These are phyloP conservation scores for Phytophthora constricta DNA, from an alignment of 352 stramenopile species.

Conservation along the genomic window DNA sequence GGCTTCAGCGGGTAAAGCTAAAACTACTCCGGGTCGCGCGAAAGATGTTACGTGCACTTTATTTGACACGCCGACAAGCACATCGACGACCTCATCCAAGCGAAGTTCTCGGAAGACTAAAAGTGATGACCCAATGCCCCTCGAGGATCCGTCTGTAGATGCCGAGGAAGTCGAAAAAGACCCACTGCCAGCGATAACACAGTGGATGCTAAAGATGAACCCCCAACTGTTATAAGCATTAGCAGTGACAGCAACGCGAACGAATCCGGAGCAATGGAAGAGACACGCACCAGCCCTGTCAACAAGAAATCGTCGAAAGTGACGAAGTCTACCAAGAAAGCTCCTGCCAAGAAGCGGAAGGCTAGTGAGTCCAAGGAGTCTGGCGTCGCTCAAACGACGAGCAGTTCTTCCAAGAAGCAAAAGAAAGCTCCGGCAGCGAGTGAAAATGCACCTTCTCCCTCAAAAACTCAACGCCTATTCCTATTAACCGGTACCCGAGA, in stretches of 20 bases:
- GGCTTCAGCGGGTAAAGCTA: constrained; percentile 15
- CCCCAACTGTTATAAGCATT: constrained; percentile 25
- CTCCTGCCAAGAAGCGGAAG: constrained; percentile 41
- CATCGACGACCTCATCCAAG: constrained; percentile 22
- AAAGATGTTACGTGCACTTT: constrained; percentile 55
- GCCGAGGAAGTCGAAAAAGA: constrained; percentile 31
- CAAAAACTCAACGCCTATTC: constrained; percentile 50
- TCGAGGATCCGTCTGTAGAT: constrained; percentile 20
- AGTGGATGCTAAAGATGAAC: constrained; percentile 29
- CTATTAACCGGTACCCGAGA: constrained; percentile 79
- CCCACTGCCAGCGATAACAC: constrained; percentile 16
- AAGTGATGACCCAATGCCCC: constrained; percentile 5
- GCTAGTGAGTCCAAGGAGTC: constrained; percentile 19
- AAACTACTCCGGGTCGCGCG: constrained; percentile 14
- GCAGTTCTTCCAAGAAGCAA: constrained; percentile 33
- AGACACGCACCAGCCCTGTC: neutral
- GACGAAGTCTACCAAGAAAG: constrained; percentile 29
- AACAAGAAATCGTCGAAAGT: constrained; percentile 25
- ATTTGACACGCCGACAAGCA: constrained; percentile 64
- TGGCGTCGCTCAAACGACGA: constrained; percentile 17
- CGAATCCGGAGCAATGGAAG: constrained; percentile 13
- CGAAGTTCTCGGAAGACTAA: constrained; percentile 25
- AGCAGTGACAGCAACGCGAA: constrained; percentile 36
- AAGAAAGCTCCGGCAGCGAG: constrained; percentile 31
- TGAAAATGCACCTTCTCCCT: constrained; percentile 14